phyloP scores from a whole-genome alignment of 495 filamentous ascomycete genomes.

The Talaromyces trachyspermus region DNA sequence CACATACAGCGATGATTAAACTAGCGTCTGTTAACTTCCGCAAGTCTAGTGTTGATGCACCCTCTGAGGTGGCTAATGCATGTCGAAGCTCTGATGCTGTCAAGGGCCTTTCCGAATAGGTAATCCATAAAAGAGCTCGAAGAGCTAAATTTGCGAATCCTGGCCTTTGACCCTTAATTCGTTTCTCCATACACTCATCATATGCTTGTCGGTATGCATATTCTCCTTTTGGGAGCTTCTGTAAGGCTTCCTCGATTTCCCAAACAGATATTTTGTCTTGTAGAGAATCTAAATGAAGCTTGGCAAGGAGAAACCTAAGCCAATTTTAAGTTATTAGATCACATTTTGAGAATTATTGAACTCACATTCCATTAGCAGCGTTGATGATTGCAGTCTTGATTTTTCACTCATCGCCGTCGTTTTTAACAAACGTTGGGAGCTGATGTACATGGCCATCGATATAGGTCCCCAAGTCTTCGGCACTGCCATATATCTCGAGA shows the following conservation, averaged over 20 bases:
- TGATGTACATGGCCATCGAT: slow-evolving; percentile 7
- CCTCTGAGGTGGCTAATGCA: slow-evolving; percentile 35
- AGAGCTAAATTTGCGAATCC: slow-evolving; percentile 25
- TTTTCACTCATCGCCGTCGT: neutral
- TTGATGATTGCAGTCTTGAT: slow-evolving; percentile 7
- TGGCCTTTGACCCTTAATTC: slow-evolving; percentile 31
- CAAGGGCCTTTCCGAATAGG: slow-evolving; percentile 29
- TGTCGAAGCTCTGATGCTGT: slow-evolving; percentile 35
- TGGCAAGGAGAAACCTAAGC: slow-evolving; percentile 44
- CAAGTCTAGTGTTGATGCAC: slow-evolving; percentile 22
- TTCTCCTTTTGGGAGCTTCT: slow-evolving; percentile 20
- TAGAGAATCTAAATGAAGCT: slow-evolving; percentile 37
- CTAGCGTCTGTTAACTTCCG: slow-evolving; percentile 30
- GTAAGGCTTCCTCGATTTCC: slow-evolving; percentile 21
- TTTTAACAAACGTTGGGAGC: slow-evolving; percentile 3
- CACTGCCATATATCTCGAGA: slow-evolving; percentile 28
- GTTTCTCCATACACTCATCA: slow-evolving; percentile 29
- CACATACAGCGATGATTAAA: slow-evolving; percentile 33
- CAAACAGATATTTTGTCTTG: slow-evolving; percentile 15
- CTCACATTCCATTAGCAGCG: slow-evolving; percentile 11
- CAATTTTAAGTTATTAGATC: neutral
- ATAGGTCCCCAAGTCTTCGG: slow-evolving; percentile 27
- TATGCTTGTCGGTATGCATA: slow-evolving; percentile 32
- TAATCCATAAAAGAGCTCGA: slow-evolving; percentile 39
- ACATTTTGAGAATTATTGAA: neutral